phyloP scores from a whole-genome alignment of 2,329 filamentous ascomycete species.

The Neonectria punicea region DNA sequence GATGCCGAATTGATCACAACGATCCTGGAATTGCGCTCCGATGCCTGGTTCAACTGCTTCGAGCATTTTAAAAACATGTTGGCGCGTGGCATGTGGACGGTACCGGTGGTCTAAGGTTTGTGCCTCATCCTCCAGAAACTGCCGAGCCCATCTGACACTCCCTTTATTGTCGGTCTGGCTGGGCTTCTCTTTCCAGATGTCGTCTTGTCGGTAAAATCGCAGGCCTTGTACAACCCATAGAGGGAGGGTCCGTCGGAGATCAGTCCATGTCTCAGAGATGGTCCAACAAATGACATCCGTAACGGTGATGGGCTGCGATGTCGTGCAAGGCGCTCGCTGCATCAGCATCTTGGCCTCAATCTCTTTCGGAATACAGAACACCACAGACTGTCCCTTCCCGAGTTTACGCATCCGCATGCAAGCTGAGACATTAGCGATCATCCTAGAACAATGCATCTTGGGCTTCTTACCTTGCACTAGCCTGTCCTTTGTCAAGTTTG shows the following conservation, averaged over 20 bases:
- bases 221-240: conserved; percentile 54
- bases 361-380: conserved; percentile 69
- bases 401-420: conserved; percentile 79
- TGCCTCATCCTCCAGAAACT: conserved; percentile 65
- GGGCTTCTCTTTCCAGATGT: conserved; percentile 50
- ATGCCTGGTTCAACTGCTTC: too few relatives aligned
- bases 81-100: conserved; percentile 47
- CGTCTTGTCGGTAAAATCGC: conserved; percentile 53
- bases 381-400: conserved; percentile 72
- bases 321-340: rapidly evolving
- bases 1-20: too few relatives aligned
- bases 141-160: conserved; percentile 51
- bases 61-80: too few relatives aligned
- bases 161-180: too few relatives aligned
- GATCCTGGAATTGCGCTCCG: too few relatives aligned
- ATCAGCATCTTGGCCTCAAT: conserved; percentile 64
- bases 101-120: conserved; percentile 64
- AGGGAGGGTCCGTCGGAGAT: conserved; percentile 14
- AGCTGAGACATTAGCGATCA: conserved; percentile 52
- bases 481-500: conserved; percentile 73
- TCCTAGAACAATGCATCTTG: too few relatives aligned
- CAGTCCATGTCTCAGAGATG: conserved; percentile 50
- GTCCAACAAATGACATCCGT: conserved; percentile 68
- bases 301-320: conserved; percentile 52
- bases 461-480: conserved; percentile 78